Percentiles rank a stretch among this genome's conserved stretches.
Conservation (phyloP, 2,329 filamentous ascomycete species). For the Fusarium coffeatum region DNA sequence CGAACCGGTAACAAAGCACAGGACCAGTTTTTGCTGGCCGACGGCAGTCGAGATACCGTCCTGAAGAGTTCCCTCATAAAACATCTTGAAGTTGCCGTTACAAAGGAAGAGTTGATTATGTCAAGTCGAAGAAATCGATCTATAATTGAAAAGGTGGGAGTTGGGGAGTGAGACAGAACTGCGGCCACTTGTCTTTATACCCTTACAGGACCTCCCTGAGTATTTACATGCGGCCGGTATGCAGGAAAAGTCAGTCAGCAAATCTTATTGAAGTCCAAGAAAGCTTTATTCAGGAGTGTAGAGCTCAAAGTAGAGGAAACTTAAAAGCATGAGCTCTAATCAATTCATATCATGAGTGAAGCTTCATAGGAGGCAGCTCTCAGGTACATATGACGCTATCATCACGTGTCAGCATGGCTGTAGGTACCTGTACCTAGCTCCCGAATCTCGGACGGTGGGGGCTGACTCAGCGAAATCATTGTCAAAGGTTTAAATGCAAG, state of each 20-base stretch:
- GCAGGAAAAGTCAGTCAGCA: neutral
- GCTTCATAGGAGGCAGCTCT: neutral
- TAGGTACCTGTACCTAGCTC: neutral
- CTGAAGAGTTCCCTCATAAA: conserved; percentile 83
- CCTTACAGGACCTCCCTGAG: conserved; percentile 18
- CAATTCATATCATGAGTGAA: conserved; percentile 12
- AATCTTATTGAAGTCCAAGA: neutral
- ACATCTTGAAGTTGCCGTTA: conserved; percentile 65
- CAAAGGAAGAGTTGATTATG: neutral
- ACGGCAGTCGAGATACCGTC: conserved; percentile 83
- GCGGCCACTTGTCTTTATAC: conserved; percentile 34
- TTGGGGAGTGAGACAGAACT: conserved; percentile 2
- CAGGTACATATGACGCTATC: conserved; percentile 27
- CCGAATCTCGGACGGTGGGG: neutral
- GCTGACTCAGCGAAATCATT: conserved; percentile 23
- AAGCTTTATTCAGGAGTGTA: neutral
- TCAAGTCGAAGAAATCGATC: neutral
- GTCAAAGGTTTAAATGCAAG: neutral
- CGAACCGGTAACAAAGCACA: conserved; percentile 85
- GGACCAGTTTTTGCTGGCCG: conserved; percentile 78
- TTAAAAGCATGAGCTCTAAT: conserved; percentile 1
- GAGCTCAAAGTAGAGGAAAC: neutral
- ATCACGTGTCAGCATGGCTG: conserved; percentile 22
- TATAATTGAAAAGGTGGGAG: neutral
- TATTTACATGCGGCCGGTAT: conserved; percentile 1